These are phyloP conservation scores for Mycena filopes DNA, from an alignment of 768 basidiomycete genomes.

Conservation along the genomic window DNA sequence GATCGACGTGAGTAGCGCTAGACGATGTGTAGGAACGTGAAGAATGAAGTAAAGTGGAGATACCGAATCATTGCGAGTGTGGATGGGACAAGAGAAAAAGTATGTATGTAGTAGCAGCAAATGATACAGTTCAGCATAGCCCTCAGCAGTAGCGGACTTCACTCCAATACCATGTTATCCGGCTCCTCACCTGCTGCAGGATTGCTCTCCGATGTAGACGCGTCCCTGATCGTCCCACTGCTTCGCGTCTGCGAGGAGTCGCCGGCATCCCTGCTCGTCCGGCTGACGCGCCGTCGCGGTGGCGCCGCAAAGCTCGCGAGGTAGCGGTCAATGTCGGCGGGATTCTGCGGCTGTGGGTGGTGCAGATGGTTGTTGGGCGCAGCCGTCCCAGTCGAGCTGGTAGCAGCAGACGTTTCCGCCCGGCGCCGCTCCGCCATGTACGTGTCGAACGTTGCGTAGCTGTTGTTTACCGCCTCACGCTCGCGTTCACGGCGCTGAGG, in stretches of 20 bases:
- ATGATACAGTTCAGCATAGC: slow-evolving; percentile 22
- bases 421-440: slow-evolving; percentile 29
- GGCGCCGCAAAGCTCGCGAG: slow-evolving; percentile 28
- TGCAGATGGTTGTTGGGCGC: slow-evolving; percentile 20
- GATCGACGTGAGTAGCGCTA: slow-evolving; percentile 34
- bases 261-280: slow-evolving; percentile 15
- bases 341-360: slow-evolving; percentile 30
- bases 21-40: slow-evolving; percentile 17
- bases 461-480: slow-evolving; percentile 19
- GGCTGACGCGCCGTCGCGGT: slow-evolving; percentile 25
- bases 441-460: slow-evolving; percentile 30
- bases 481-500: too few species aligned
- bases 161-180: slow-evolving; percentile 28
- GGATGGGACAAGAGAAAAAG: slow-evolving; percentile 22
- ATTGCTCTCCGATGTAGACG: slow-evolving; percentile 2
- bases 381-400: background rate
- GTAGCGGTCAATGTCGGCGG: slow-evolving; percentile 30
- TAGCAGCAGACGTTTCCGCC: slow-evolving; percentile 24
- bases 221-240: slow-evolving; percentile 6
- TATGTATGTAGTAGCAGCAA: slow-evolving; percentile 22
- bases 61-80: slow-evolving; percentile 19
- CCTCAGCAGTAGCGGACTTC: background rate
- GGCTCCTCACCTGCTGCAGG: slow-evolving; percentile 8
- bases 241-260: slow-evolving; percentile 6
- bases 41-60: background rate